Conservation (phyloP, 176 grass and related monocot species). For the Paspalum notatum region DNA sequence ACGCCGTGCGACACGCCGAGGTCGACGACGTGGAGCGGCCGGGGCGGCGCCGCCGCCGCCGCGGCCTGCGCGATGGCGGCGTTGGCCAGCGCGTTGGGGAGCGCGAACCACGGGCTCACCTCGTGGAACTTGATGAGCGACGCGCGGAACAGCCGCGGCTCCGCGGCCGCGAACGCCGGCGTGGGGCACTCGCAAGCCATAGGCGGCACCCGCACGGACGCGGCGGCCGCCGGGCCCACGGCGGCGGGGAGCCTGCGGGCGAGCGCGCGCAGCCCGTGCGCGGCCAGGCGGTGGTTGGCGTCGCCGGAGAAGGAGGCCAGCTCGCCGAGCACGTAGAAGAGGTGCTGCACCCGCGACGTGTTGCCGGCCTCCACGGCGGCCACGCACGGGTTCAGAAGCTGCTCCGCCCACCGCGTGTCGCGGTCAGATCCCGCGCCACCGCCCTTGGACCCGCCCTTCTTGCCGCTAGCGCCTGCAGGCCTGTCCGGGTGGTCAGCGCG, state of each 20-base stretch:
- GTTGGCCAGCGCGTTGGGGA: slow-evolving; percentile 89
- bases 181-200: slow-evolving; percentile 40
- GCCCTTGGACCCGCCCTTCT: slow-evolving; percentile 54
- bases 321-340: slow-evolving; percentile 84
- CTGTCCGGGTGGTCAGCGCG: slow-evolving; percentile 14
- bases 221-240: slow-evolving; percentile 25
- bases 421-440: slow-evolving; percentile 43
- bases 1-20: slow-evolving; percentile 93
- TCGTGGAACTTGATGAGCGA: slow-evolving; percentile 90
- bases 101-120: slow-evolving; percentile 93
- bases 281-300: slow-evolving; percentile 86
- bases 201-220: slow-evolving; percentile 38
- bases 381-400: slow-evolving; percentile 82
- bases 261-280: slow-evolving; percentile 69
- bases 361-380: slow-evolving; percentile 70
- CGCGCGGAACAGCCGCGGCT: slow-evolving; percentile 72
- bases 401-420: slow-evolving; percentile 85
- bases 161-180: slow-evolving; percentile 51
- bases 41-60: background rate
- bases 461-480: background rate
- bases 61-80: slow-evolving; percentile 65
- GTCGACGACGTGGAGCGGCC: slow-evolving; percentile 76
- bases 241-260: slow-evolving; percentile 28
- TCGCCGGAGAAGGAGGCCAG: slow-evolving; percentile 78
- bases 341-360: slow-evolving; percentile 71